Evolutionary conservation across 257 asterid genomes (phyloP), one percentile per base, ranked within the genome.

Genomic region (Buddleja alternifolia): DNA sequence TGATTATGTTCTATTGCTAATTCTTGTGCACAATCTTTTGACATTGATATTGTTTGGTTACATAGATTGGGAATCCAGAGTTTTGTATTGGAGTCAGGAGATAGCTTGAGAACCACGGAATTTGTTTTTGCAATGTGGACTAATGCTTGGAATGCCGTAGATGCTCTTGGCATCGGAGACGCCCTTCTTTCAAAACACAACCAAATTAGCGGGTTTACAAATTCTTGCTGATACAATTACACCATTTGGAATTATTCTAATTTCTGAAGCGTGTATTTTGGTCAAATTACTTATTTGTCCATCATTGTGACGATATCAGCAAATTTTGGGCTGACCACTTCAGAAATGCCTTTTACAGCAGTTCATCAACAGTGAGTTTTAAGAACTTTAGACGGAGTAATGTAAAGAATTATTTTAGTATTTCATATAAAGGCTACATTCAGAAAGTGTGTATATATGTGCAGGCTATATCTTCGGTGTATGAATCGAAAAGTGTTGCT

Each of bases 131-230:
- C 86, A 10, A 53, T 81, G 60, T 83, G 86, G 88, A 67, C 82
- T 16, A 83, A 83, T 56, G 80, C 88, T 12, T 78, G 86, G 84
- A 81, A 73, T 65, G 86, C 86, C 17, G 60, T 83, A 50, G 86
- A 83, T 55, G 79, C 82, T 23, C 42, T 81, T 36, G 84, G 84
- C 42, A 25, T 81, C 47, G 84, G 86, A 37, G 54, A 70, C 54
- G 2, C 23, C 39, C 86, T 83, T 60, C 79, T 84, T 19, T 65
- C 39, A 8, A 52, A 64, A 0, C 83, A 82, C 51, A 70, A 34
- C 46, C 66, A 63, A 25, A 81, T 83, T 47, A 76, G 60, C 36
- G 34, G 73, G 86, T 80, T n/a, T n/a, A n/a, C n/a, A n/a, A n/a
- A n/a, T n/a, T n/a, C n/a, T n/a, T n/a, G n/a, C n/a, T n/a, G n/a